These are phyloP conservation scores for Paraconiothyrium sp. DNA, from an alignment of 2,329 filamentous ascomycete species.

Conservation along the genomic window DNA sequence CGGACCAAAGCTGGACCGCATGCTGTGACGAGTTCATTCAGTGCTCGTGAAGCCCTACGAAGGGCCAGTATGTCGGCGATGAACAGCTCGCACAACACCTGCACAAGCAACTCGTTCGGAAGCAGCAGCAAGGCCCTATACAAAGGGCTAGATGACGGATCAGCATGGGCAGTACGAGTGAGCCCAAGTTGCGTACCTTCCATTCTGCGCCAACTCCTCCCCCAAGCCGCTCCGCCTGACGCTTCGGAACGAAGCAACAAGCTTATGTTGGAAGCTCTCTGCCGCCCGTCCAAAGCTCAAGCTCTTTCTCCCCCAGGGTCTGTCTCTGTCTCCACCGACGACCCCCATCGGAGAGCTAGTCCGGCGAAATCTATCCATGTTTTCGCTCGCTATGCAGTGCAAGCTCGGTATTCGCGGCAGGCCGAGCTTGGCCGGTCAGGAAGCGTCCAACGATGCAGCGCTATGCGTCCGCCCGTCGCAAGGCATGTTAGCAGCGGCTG, in stretches of 20 bases:
- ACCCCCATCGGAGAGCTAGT: conserved; percentile 30
- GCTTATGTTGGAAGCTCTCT: conserved; percentile 41
- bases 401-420: no score
- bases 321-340: conserved; percentile 21
- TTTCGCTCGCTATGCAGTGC: conserved; percentile 7
- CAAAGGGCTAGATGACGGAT: conserved; percentile 34
- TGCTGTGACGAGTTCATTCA: conserved; percentile 43
- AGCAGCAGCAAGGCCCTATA: conserved; percentile 44
- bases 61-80: conserved; percentile 46
- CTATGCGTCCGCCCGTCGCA: conserved; percentile 2
- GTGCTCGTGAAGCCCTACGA: conserved; percentile 40
- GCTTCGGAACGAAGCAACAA: conserved; percentile 44
- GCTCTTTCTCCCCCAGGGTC: conserved; percentile 37
- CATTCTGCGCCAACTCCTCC: conserved; percentile 28
- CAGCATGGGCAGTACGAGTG: conserved; percentile 3
- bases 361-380: conserved; percentile 31
- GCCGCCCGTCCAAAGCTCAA: conserved; percentile 44
- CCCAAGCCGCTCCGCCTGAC: conserved; percentile 35
- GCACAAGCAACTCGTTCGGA: conserved; percentile 46
- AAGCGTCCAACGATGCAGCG: conserved; percentile 1
- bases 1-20: conserved; percentile 47
- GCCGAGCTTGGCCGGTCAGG: conserved; percentile 22
- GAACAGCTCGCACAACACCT: conserved; percentile 45
- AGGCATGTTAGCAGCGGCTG: conserved; percentile 16
- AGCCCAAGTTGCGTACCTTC: conserved; percentile 32